Evolutionary conservation across 345 rosid genomes (phyloP), one percentile per base, ranked within the genome.

Genomic region (Melaleuca quinquenervia): DNA sequence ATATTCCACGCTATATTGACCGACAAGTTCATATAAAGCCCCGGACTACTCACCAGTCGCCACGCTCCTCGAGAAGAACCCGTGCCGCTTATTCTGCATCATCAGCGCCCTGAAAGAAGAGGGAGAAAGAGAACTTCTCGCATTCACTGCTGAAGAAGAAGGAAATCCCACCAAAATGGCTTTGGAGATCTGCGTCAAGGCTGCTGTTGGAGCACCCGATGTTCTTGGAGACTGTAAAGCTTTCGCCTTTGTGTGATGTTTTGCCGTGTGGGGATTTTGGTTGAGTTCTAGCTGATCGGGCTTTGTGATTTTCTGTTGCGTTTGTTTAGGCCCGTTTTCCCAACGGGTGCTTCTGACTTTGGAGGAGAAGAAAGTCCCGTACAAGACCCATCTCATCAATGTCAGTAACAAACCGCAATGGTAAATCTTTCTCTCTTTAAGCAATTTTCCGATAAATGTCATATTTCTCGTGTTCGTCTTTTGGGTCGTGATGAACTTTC

Each of bases 161-260:
- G 78, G 45, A 11, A 4, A 32, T 8, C 78, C 78, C 48, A 32
- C 45, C 44, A 51, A 12, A 3, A 95, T 96, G 99, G 90, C 93
- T 86, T 56, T 95, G 82, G 98, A 96, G 93, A 82, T 97, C 85
- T 93, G 96, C 84, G 99, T 93, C 83, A 96, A 96, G 90, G 99
- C 96, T 50, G 99, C 96, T 44, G 74, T 84, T 49, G 98, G 97
- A 51, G 96, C 94, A 13, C 96, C 96, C 53, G 91, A 93, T 83
- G 56, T 64, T 84, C 91, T 93, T 36, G 44, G 27, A 36, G 83
- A 50, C 70, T 87, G 45, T 86, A 54, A 20, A 15, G 8, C 26
- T 45, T 51, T 85, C 24, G 26, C 20, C 15, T 52, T 56, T 24
- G 52, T 15, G 21, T 58, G 51, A 49, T 82, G 78, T 82, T 74